Conservation (phyloP, 495 filamentous ascomycete species). For the Aspergillus ellipticus region DNA sequence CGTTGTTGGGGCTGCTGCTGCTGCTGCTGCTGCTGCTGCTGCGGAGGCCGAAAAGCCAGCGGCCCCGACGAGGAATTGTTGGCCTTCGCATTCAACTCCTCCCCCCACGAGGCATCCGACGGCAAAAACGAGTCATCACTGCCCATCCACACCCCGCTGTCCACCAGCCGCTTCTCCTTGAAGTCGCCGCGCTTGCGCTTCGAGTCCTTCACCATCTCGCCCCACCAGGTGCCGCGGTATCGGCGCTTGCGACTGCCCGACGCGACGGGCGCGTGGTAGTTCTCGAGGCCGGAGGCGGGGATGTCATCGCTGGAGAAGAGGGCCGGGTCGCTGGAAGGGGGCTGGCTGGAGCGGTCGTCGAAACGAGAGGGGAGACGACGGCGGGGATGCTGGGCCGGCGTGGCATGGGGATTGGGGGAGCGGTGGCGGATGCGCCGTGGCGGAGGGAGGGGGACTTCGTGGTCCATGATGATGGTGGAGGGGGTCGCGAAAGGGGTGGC, state of each 20-base stretch:
- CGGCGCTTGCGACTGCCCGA: constrained; percentile 54
- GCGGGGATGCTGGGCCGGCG: constrained; percentile 26
- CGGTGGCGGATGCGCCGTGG: constrained; percentile 40
- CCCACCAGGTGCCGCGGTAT: constrained; percentile 70
- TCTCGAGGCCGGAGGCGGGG: constrained; percentile 62
- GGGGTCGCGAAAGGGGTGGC: background rate
- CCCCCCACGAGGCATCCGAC: constrained; percentile 36
- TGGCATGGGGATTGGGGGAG: constrained; percentile 25
- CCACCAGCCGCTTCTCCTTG: constrained; percentile 57
- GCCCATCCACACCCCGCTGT: constrained; percentile 81
- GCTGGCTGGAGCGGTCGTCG: constrained; percentile 44
- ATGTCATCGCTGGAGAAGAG: constrained; percentile 78
- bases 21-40: background rate
- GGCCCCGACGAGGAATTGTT: no score
- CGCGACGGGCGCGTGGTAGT: constrained; percentile 51
- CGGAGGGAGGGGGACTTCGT: constrained; percentile 43
- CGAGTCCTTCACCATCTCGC: constrained; percentile 49
- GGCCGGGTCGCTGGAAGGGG: constrained; percentile 65
- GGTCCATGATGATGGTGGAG: constrained; percentile 29
- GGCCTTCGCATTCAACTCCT: constrained; percentile 38
- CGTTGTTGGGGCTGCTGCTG: background rate
- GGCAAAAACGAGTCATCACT: constrained; percentile 52
- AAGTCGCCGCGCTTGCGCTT: constrained; percentile 56
- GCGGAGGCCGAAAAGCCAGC: no score
- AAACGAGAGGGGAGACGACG: constrained; percentile 7